Evolutionary conservation across 2,329 filamentous ascomycete genomes (phyloP).

Genomic region (Penicillium oxalicum): DNA sequence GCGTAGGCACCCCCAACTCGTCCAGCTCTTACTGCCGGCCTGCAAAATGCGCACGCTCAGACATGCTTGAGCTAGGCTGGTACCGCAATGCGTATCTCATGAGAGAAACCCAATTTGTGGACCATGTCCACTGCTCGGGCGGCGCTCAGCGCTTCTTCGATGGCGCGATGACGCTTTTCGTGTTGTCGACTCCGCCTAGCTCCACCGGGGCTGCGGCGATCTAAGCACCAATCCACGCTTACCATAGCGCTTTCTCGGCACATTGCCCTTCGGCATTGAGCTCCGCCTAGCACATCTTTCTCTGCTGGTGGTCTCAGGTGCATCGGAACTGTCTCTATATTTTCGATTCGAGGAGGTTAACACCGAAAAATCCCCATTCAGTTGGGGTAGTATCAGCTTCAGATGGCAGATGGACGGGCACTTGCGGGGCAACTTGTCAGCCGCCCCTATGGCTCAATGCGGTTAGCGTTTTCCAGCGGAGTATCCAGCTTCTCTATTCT

Average conservation of each 20-base stretch:
- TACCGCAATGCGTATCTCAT: neutral
- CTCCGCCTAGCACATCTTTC: neutral
- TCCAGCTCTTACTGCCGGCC: too few species aligned
- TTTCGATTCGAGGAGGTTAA: too few species aligned
- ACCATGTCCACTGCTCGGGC: too few species aligned
- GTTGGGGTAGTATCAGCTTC: slow-evolving; percentile 5
- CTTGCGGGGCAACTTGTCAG: slow-evolving; percentile 14
- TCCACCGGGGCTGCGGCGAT: slow-evolving; percentile 14
- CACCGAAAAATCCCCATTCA: too few species aligned
- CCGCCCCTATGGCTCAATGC: slow-evolving; percentile 14
- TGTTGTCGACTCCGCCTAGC: slow-evolving; percentile 10
- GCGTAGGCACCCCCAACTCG: too few species aligned
- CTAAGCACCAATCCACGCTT: neutral
- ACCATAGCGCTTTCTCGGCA: slow-evolving; percentile 1
- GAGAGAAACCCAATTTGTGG: neutral
- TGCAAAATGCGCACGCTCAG: too few species aligned
- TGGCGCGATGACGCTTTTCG: slow-evolving; percentile 13
- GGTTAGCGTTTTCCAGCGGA: slow-evolving; percentile 14
- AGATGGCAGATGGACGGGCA: neutral
- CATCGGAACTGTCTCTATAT: too few species aligned
- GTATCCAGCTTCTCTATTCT: slow-evolving; percentile 13
- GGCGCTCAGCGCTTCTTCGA: neutral
- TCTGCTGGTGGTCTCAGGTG: too few species aligned
- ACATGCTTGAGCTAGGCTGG: too few species aligned
- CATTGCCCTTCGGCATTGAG: too few species aligned